These are phyloP conservation scores for Penicillium expansum DNA, from an alignment of 2,329 filamentous ascomycete genomes.

Conservation along the genomic window DNA sequence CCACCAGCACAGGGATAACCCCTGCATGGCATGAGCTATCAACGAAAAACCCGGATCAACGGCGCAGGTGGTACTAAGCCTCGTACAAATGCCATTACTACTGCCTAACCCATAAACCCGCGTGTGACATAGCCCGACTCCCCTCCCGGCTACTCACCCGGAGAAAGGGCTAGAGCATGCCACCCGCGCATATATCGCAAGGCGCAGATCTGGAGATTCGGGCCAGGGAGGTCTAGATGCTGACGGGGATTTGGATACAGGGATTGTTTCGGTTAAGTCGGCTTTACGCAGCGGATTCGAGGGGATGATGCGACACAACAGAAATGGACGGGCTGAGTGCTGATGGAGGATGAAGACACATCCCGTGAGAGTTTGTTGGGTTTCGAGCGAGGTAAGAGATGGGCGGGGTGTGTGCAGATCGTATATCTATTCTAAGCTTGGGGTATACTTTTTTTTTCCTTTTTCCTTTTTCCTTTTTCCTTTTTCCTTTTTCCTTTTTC, in stretches of 20 bases:
- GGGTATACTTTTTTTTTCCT: not conserved
- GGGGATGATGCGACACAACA: not conserved
- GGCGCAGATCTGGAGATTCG: not conserved
- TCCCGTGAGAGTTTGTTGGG: not conserved
- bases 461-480: not conserved
- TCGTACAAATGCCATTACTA: constrained; percentile 1
- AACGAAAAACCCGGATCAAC: not conserved
- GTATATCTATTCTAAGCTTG: not conserved
- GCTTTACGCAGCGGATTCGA: not conserved
- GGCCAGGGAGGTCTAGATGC: not conserved
- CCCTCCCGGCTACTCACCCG: not conserved
- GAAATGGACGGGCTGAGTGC: not conserved
- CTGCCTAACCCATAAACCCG: not conserved
- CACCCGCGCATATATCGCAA: not conserved
- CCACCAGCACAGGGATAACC: not conserved
- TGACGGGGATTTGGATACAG: not conserved
- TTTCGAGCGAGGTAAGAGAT: not conserved
- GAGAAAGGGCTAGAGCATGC: not conserved
- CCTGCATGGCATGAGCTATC: not conserved
- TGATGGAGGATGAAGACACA: not conserved
- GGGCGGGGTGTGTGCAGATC: not conserved
- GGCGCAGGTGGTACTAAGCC: not conserved
- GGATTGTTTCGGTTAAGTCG: not conserved
- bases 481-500: not conserved
- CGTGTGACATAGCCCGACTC: not conserved